Evolutionary conservation across 2,329 filamentous ascomycete genomes (phyloP).

Genomic region (Pseudogymnoascus sp.): DNA sequence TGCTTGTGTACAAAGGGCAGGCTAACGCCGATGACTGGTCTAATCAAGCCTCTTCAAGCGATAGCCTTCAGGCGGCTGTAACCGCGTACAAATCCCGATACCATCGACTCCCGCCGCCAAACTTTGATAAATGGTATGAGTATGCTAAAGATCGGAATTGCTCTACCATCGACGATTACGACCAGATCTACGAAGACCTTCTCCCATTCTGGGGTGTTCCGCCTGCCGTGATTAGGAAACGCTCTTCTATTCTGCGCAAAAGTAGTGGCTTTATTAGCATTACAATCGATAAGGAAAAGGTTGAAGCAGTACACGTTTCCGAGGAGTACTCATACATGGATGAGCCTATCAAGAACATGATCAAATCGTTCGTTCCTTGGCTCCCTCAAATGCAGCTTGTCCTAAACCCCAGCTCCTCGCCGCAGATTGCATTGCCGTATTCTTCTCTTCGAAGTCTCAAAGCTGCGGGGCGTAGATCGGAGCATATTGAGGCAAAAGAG

Average conservation of each 20-base stretch:
- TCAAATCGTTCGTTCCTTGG: conserved; percentile 36
- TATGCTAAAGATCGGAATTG: conserved; percentile 26
- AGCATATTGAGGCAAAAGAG: conserved; percentile 1
- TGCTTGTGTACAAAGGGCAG: conserved; percentile 14
- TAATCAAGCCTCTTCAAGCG: conserved; percentile 15
- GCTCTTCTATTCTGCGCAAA: conserved; percentile 15
- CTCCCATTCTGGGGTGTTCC: conserved; percentile 28
- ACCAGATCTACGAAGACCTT: conserved; percentile 27
- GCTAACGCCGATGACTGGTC: conserved; percentile 11
- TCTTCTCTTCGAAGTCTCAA: neutral
- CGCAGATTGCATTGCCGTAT: conserved; percentile 36
- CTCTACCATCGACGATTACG: conserved; percentile 28
- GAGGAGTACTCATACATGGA: conserved; percentile 21
- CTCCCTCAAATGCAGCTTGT: conserved; percentile 47
- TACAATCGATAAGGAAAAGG: conserved; percentile 27
- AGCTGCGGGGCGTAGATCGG: neutral
- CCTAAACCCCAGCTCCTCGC: conserved; percentile 45
- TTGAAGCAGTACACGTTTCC: conserved; percentile 20
- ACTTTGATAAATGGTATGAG: conserved; percentile 27
- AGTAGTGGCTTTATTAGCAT: conserved; percentile 28
- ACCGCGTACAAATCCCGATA: conserved; percentile 18
- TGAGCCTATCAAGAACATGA: conserved; percentile 32
- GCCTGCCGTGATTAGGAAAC: conserved; percentile 21
- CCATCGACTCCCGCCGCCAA: conserved; percentile 17
- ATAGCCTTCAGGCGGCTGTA: conserved; percentile 16